A percentile compares a stretch with the other conserved stretches of the same genome.
These are phyloP conservation scores for Rhizopus sp. DNA, from an alignment of 371 early-diverging fungal genomes.

Conservation along the genomic window DNA sequence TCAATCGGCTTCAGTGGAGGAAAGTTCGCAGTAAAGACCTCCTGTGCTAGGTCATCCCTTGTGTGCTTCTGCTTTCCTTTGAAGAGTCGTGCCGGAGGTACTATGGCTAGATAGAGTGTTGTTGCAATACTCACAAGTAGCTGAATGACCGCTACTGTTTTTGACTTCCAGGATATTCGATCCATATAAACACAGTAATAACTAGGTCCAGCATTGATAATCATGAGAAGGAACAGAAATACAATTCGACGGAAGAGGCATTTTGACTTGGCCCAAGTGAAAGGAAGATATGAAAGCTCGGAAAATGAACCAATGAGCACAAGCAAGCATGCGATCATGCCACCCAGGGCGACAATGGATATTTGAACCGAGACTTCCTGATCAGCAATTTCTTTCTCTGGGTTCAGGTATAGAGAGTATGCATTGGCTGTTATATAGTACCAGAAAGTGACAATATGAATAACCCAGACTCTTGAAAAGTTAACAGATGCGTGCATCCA, in stretches of 20 bases:
- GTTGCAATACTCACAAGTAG: slow-evolving; percentile 68
- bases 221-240: slow-evolving; percentile 62
- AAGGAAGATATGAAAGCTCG: slow-evolving; percentile 73
- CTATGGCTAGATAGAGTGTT: slow-evolving; percentile 66
- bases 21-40: slow-evolving; percentile 80
- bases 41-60: slow-evolving; percentile 59
- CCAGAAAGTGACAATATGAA: slow-evolving; percentile 83
- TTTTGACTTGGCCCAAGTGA: slow-evolving; percentile 61
- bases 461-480: slow-evolving; percentile 87
- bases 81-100: slow-evolving; percentile 73
- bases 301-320: slow-evolving; percentile 68
- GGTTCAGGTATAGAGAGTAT: slow-evolving; percentile 63
- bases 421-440: slow-evolving; percentile 81
- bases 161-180: slow-evolving; percentile 49
- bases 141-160: slow-evolving; percentile 66
- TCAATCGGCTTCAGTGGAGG: slow-evolving; percentile 73
- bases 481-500: slow-evolving; percentile 86
- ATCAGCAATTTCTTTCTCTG: slow-evolving; percentile 41
- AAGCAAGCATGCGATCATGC: slow-evolving; percentile 70
- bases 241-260: slow-evolving; percentile 62
- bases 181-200: slow-evolving; percentile 61
- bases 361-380: slow-evolving; percentile 56
- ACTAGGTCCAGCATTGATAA: slow-evolving; percentile 70
- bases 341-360: slow-evolving; percentile 78
- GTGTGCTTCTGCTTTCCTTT: slow-evolving; percentile 36